Percentiles rank a stretch among this genome's conserved stretches.
Conservation (phyloP, 305 asterid genomes). For the Striga hermonthica region DNA sequence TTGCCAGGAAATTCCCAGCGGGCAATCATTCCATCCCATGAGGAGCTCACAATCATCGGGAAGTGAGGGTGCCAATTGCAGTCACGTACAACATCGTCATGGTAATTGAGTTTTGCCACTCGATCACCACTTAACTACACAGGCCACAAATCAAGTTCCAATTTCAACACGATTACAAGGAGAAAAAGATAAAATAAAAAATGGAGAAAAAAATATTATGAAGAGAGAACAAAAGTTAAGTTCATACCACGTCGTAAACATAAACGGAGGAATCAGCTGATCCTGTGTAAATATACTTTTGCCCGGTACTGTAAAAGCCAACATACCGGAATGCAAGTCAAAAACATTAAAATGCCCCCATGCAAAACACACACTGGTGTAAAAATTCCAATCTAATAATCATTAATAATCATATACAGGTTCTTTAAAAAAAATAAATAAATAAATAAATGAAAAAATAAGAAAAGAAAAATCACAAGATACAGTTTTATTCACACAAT, state of each 20-base stretch:
- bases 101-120: conserved; percentile 69
- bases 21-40: conserved; percentile 82
- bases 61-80: conserved; percentile 88
- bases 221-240: neutral
- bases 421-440: too few species aligned
- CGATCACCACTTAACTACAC: conserved; percentile 57
- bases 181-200: too few species aligned
- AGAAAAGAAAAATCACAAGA: too few species aligned
- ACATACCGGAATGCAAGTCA: conserved; percentile 24
- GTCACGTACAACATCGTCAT: conserved; percentile 71
- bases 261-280: conserved; percentile 69
- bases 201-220: neutral
- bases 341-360: neutral
- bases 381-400: too few species aligned
- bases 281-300: conserved; percentile 87
- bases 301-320: conserved; percentile 80
- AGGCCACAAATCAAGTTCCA: neutral
- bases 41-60: conserved; percentile 77
- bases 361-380: too few species aligned
- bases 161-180: too few species aligned
- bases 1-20: conserved; percentile 75
- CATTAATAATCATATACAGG: too few species aligned
- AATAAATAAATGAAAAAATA: too few species aligned
- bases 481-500: neutral
- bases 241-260: conserved; percentile 80